phyloP scores from a whole-genome alignment of 345 rosid species.

The Psidium guajava region DNA sequence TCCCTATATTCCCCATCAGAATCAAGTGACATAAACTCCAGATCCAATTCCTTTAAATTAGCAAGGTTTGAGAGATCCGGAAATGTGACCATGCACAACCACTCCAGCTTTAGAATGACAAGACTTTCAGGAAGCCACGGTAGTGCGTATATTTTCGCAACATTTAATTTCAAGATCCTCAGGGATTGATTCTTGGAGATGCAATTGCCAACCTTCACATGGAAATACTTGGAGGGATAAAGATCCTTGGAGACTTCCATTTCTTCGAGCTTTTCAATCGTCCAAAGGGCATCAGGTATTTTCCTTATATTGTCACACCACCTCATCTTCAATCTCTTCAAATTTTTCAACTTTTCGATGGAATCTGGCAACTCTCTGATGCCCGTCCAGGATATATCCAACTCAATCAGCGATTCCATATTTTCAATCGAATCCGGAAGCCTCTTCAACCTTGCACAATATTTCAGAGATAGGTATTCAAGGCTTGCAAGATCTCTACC shows the following conservation, averaged over 20 bases:
- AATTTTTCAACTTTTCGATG: too few species aligned
- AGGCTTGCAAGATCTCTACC: neutral
- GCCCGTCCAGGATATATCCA: neutral
- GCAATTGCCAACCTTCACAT: neutral
- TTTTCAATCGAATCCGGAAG: neutral
- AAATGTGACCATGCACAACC: neutral
- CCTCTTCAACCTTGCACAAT: fast-evolving
- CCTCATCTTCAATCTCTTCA: neutral
- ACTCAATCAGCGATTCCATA: neutral
- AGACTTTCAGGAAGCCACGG: neutral
- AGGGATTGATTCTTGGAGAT: too few species aligned
- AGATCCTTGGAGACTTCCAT: too few species aligned
- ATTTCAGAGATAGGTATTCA: neutral
- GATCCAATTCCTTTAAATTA: neutral
- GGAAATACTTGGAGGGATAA: too few species aligned
- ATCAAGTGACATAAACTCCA: fast-evolving
- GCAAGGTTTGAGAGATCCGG: neutral
- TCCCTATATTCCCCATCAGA: too few species aligned
- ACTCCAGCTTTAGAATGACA: fast-evolving
- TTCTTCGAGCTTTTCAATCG: neutral
- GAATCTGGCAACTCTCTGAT: neutral
- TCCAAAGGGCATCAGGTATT: neutral
- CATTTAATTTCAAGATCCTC: neutral
- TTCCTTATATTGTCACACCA: too few species aligned
- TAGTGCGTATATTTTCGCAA: fast-evolving